Evolutionary conservation across 805 yeast species (phyloP), one percentile per base, ranked within the genome.

Genomic region (Cyberlindnera japonica): DNA sequence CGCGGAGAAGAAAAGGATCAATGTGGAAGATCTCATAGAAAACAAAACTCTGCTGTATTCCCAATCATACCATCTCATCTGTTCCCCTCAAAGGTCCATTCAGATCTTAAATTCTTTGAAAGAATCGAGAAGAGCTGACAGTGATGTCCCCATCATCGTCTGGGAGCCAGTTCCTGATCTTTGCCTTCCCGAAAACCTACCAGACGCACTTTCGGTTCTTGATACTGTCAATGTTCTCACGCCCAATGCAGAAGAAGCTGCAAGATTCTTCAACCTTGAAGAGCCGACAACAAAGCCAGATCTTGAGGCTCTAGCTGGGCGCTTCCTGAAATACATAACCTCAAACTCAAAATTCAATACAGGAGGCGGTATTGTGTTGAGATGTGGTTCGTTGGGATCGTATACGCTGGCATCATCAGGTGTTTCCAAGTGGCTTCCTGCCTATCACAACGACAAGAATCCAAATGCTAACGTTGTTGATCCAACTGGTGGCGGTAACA

Each of bases 401-500:
- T 68, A 70, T 17, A 65, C 79, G 3, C 54, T 69, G 18, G 61
- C 72, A 1, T 40, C 51, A 0, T 37, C 47, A 1, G 58, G 60
- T 0, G 35, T 52, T 5, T 48, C 40, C 2, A 43, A 54, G 10
- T 75, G 84, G 77, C 71, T 77, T 17, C 90, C 93, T 0, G 86
- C 96, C 1, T 91, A 83, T 59, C 95, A 89, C 55, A 59, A 54
- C 11, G 59, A 63, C 15, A 65, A 63, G 16, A 51, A 54, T 4
- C 52, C 54, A 3, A 9, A 22, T 10, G 57, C 54, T 49, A 58
- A 60, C 35, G 89, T 89, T 0, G 67, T 84, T 2, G 98, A 90
- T 59, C 95, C 96, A 3, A 90, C 97, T 0, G 98, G 98, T 0
- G 96, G 95, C 14, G 98, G 98, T 0, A 95, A 90, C 55, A 73